Base-by-base conservation (phyloP, 2,329 filamentous ascomycete genomes). In the Fusarium agapanthi region DNA sequence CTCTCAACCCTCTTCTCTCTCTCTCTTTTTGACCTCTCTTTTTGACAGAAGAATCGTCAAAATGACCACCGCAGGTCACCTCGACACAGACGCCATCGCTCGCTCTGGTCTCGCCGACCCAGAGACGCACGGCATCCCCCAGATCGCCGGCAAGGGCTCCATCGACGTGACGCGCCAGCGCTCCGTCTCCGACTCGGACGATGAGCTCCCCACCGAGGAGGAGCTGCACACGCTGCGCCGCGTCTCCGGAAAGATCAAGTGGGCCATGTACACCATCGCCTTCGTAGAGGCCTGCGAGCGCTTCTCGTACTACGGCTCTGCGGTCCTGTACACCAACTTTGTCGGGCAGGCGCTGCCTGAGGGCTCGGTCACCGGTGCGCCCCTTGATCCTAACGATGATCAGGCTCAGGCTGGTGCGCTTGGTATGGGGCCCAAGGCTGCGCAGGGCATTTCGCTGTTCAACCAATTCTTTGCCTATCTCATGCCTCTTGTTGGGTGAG, bases 201-300 rank as follows among this genome's bases (percentile, higher is more conserved):
- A 73, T 53, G 71, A 74, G 40, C 74, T 81, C 80, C 90, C 90
- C 6, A 92, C 89, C 12, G 87, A 88, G 37, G 89, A 92, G 78
- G 90, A 92, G 69, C 80, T 90, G 67, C 79, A 72, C 20, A 90
- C 88, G 1, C 86, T 92, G n/a, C 87, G 85, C 55, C 88, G 89
- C 76, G 87, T 92, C 28, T 88, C 90, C 18, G 90, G 89, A 69
- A 86, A 86, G 77, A 88, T 94, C 68, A 89, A 90, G 54, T 90
- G 87, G 86, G 83, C 86, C 61, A 88, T 91, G 65, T 94, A 90
- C 82, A 90, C 89, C 32, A 88, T 95, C 66, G 91, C 91, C 53
- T 90, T 93, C 69, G 89, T 92, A 66, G 92, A 95, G 81, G 83
- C 93, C 63, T 93, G 90, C 83, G 92, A 95, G 83, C 90, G 92